A percentile compares a stretch with the other conserved stretches of the same genome.
These are phyloP conservation scores for Entophlyctis helioformis DNA, from an alignment of 192 early-diverging fungal genomes.

Conservation along the genomic window DNA sequence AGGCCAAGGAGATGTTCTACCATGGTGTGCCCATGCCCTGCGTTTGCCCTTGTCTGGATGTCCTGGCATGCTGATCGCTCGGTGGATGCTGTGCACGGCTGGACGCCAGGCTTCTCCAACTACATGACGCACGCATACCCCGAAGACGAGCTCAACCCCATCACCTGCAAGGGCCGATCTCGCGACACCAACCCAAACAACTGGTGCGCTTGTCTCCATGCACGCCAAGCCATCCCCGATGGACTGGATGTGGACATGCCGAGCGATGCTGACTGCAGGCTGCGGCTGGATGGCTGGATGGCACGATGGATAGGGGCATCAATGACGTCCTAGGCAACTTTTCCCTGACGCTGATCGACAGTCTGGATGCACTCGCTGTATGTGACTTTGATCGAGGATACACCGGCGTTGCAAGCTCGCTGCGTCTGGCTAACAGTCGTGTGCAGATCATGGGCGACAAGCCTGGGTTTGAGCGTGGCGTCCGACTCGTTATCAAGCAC, in stretches of 20 bases:
- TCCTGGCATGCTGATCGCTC: neutral
- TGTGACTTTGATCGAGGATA: no score
- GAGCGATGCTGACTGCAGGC: no score
- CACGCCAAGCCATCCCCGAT: no score
- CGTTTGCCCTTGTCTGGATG: neutral
- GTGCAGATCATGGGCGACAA: conserved; percentile 52
- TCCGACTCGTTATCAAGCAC: conserved; percentile 46
- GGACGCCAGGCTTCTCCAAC: conserved; percentile 41
- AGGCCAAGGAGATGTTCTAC: conserved; percentile 30
- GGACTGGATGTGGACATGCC: no score
- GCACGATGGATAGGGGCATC: conserved; percentile 31
- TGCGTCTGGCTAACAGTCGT: no score
- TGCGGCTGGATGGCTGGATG: no score
- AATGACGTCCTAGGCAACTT: conserved; percentile 97
- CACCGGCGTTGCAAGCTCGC: no score
- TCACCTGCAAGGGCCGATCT: conserved; percentile 65
- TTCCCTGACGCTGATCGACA: conserved; percentile 85
- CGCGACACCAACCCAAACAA: conserved; percentile 57
- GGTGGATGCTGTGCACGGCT: neutral
- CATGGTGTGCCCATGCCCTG: conserved; percentile 6
- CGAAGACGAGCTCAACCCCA: conserved; percentile 81
- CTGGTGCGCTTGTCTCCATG: no score
- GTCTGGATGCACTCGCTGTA: conserved; percentile 73
- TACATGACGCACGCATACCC: conserved; percentile 84
- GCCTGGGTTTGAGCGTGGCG: conserved; percentile 50